A percentile compares a stretch with the other conserved stretches of the same genome.
These are phyloP conservation scores for Ascochyta pisi DNA, from an alignment of 2,329 filamentous ascomycete genomes.

Conservation along the genomic window DNA sequence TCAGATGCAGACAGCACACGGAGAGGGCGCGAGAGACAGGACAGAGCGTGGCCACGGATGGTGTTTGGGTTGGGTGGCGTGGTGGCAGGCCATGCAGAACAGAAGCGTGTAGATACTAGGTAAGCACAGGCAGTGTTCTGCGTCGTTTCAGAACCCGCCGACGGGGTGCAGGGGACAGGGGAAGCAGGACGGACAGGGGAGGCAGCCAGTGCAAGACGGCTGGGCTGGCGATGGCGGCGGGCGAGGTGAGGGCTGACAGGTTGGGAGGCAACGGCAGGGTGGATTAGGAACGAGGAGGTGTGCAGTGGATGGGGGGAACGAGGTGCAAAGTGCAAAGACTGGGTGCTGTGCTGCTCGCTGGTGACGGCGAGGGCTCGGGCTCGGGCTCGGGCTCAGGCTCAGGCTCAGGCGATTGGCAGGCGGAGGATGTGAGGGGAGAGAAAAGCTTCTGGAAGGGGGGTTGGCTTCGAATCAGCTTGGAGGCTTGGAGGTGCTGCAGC, in stretches of 20 bases:
- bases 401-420: not conserved
- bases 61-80: too few species aligned
- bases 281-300: not conserved
- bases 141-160: slow-evolving; percentile 4
- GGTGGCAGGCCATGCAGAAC: too few species aligned
- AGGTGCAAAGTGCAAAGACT: too few species aligned
- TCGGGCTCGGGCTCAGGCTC: too few species aligned
- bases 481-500: not conserved
- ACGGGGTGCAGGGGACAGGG: not conserved
- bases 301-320: too few species aligned
- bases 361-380: too few species aligned
- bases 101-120: not conserved
- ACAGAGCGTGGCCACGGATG: too few species aligned
- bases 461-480: slow-evolving; percentile 15
- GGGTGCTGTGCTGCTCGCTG: too few species aligned
- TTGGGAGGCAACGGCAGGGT: not conserved
- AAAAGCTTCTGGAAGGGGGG: slow-evolving; percentile 14
- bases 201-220: not conserved
- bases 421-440: slow-evolving; percentile 3
- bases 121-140: slow-evolving; percentile 7
- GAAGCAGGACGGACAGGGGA: not conserved
- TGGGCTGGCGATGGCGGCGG: not conserved
- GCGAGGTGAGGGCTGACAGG: not conserved
- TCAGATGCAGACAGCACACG: too few species aligned
- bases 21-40: not conserved